Base-by-base conservation (phyloP, 345 rosid genomes). In the Eucalyptus rudis region DNA sequence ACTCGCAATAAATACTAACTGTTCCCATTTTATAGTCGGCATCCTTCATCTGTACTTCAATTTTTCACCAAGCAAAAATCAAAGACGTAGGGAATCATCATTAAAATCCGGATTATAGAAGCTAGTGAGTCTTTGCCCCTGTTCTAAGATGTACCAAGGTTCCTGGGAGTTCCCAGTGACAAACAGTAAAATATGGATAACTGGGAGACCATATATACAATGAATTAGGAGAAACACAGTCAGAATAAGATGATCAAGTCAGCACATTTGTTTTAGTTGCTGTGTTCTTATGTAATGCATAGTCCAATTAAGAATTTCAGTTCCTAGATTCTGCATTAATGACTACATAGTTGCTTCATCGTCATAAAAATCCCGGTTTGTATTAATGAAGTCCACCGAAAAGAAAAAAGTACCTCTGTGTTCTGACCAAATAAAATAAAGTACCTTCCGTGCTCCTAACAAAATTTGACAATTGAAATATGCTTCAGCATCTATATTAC, bases 371-470 rank as follows among this genome's bases (percentile, higher is more conserved):
- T 22, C 62, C 29, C 13, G 29, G 29, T 56, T 24, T 22, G 62
- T 56, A 56, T 56, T 54, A 54, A 54, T 54, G 59, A 56, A 56
- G 62, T 56, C 27, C 62, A 24, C 6, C 62, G 12, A 24, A 56
- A 56, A 56, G 29, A 10, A 56, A 56, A 56, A 56, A 56, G 12
- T 24, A 56, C 62, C 62, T 24, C 62, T 56, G 62, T 56, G 62
- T 56, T 56, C 29, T 56, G 29, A 56, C 27, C 27, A 56, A 56
- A 9, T 22, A 22, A 56, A 52, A 7, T 19, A 94, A 96, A 91
- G 94, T 92, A 92, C 88, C 49, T 96, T 90, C 86, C 91, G 87
- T 95, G 99, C 92, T 97, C 99, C 99, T 96, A 96, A 93, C 92
- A 92, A 88, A 87, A 93, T 97, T 97, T 94, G 94, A 97, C 93